Evolutionary conservation across 345 rosid species (phyloP).

Genomic region (Diplotaxis tenuifolia): DNA sequence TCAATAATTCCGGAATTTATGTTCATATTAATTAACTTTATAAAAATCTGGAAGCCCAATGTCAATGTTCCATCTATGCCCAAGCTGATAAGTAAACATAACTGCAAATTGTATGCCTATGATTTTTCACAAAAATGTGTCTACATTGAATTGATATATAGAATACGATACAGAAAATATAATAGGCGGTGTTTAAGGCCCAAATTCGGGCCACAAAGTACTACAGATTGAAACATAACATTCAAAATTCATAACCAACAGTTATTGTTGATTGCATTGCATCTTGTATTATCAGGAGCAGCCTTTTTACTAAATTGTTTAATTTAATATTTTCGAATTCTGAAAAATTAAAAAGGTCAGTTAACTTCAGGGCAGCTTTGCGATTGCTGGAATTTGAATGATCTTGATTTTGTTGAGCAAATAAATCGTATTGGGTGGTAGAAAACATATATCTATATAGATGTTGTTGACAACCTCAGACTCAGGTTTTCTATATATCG

Average conservation of each 20-base stretch:
- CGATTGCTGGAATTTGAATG: no score
- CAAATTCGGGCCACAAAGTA: background rate
- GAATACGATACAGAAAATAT: background rate
- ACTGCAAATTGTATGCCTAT: background rate
- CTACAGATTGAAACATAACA: background rate
- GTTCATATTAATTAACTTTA: no score
- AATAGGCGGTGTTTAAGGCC: background rate
- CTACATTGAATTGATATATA: background rate
- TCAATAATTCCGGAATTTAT: no score
- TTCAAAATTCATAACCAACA: background rate
- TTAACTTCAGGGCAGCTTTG: no score
- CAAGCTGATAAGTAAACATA: no score
- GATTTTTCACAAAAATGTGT: background rate
- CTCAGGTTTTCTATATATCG: conserved; percentile 74
- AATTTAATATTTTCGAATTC: no score
- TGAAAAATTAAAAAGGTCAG: no score
- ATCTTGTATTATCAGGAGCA: background rate
- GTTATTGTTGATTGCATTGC: background rate
- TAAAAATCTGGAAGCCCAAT: no score
- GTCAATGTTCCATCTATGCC: no score
- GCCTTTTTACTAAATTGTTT: background rate
- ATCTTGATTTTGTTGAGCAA: no score
- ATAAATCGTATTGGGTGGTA: conserved; percentile 41
- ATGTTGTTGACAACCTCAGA: conserved; percentile 68
- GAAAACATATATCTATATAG: conserved; percentile 56